Conservation (phyloP, 768 basidiomycete genomes). For the Pleurotus djamor region DNA sequence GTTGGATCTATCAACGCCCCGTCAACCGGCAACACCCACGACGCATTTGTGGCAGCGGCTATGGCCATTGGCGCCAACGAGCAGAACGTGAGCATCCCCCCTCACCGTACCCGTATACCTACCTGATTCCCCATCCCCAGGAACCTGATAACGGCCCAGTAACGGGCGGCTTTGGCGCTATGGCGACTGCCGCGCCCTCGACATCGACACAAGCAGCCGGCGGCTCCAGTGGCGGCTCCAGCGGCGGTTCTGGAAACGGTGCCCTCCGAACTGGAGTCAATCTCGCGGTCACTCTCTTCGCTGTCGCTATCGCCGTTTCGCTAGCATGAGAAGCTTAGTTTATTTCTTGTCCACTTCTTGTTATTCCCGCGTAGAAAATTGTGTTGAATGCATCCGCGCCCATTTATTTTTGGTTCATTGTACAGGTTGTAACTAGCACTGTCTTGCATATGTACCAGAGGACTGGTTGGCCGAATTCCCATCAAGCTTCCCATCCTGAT, state of each 20-base stretch:
- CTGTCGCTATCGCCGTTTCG: neutral
- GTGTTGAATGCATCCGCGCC: too few relatives aligned
- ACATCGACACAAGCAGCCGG: slow-evolving; percentile 9
- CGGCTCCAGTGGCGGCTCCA: neutral
- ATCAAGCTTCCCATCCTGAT: slow-evolving; percentile 42
- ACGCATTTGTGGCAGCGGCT: slow-evolving; percentile 38
- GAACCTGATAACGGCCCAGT: slow-evolving; percentile 15
- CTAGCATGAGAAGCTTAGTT: neutral
- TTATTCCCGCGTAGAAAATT: too few relatives aligned
- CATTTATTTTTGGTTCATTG: too few relatives aligned
- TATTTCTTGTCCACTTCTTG: neutral
- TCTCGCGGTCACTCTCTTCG: neutral
- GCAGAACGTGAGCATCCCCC: slow-evolving; percentile 24
- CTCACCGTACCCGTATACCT: neutral
- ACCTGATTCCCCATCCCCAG: slow-evolving; percentile 21
- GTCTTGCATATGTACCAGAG: slow-evolving; percentile 67
- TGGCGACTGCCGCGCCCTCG: slow-evolving; percentile 16
- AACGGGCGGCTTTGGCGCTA: slow-evolving; percentile 20
- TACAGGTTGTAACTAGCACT: slow-evolving; percentile 42
- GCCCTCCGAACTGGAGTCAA: neutral
- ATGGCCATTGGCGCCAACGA: slow-evolving; percentile 30
- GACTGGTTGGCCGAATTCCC: slow-evolving; percentile 41
- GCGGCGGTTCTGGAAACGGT: neutral
- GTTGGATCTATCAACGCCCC: slow-evolving; percentile 51
- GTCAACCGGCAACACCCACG: slow-evolving; percentile 38